Conservation (phyloP, 1,284 basidiomycete genomes). For the Tranzscheliella williamsii region DNA sequence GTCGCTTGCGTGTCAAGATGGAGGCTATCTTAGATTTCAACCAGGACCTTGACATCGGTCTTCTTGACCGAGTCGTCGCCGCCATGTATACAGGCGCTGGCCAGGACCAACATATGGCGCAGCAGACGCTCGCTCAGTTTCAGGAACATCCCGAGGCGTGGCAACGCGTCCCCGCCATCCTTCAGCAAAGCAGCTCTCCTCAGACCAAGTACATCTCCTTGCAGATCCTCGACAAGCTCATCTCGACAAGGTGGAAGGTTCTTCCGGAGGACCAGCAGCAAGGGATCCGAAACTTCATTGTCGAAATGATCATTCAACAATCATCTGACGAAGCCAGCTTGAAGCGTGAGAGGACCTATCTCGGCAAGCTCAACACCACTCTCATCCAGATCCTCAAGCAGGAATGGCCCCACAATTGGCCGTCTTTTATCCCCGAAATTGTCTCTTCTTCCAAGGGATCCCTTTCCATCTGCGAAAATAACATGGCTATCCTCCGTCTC, state of each 20-base stretch:
- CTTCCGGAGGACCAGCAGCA: slow-evolving; percentile 81
- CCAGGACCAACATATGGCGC: slow-evolving; percentile 54
- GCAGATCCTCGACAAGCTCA: slow-evolving; percentile 68
- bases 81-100: slow-evolving; percentile 57
- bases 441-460: slow-evolving; percentile 96
- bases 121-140: slow-evolving; percentile 69
- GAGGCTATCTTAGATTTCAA: slow-evolving; percentile 58
- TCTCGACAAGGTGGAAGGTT: slow-evolving; percentile 93
- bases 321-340: slow-evolving; percentile 77
- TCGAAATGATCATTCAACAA: slow-evolving; percentile 87
- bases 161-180: slow-evolving; percentile 92
- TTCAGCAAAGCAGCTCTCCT: slow-evolving; percentile 80
- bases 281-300: slow-evolving; percentile 93
- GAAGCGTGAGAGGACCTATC: slow-evolving; percentile 89
- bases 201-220: slow-evolving; percentile 73
- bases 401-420: slow-evolving; percentile 99
- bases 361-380: slow-evolving; percentile 96
- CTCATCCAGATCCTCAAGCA: slow-evolving; percentile 98
- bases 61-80: slow-evolving; percentile 56
- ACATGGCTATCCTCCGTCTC: slow-evolving; percentile 98
- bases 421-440: slow-evolving; percentile 94
- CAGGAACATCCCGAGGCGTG: slow-evolving; percentile 97
- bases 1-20: slow-evolving; percentile 19
- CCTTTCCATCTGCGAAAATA: slow-evolving; percentile 96
- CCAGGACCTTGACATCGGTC: slow-evolving; percentile 57